Base-by-base conservation (phyloP, 179 eudicot species). In the Vitellaria paradoxa region DNA sequence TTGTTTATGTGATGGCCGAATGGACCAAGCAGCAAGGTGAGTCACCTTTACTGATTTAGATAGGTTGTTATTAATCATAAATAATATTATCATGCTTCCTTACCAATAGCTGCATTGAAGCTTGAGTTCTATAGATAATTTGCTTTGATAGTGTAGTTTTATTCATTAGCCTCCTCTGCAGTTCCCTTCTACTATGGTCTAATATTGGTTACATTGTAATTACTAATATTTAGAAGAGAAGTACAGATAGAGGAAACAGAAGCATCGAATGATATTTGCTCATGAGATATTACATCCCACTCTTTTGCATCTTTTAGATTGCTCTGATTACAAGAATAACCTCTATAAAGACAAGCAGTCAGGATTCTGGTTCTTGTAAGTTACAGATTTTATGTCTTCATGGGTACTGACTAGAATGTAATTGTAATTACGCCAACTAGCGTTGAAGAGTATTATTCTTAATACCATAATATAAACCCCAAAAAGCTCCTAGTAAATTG, bases 1-100 rank as follows among this genome's bases (percentile, higher is more conserved):
- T 96, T 85, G 85, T 81, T 63, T 96, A 92, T 86, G 70, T 93
- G 79, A 96, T 92, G 94, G 87, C 90, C 52, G 98, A 92, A 84
- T 96, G 99, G 99, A 88, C 92, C 47, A 86, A 84, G 84, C 97
- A 86, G 75, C 99, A 96, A 88, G 98, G 99, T 89, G 66, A 84
- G 87, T 77, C 47, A 53, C 42, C 70, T 45, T 74, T 57, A 75
- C 42, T 74, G 46, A 8, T 75, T 65, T 75, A 24, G 50, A 6
- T 24, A 13, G 50, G 8, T 60, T 47, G 12, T 50, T 12, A 6
- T 2, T 11, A 26, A 30, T 37, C 3, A n/a, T 66, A 17, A 55
- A 50, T 37, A 9, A 37, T 74, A 50, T 65, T 18, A 23, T 66
- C 18, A 20, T 49, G 42, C 60, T 70, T 70, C 42, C 40, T 69